These are phyloP conservation scores for Fusarium solani-melongenae DNA, from an alignment of 2,329 filamentous ascomycete species.

Conservation along the genomic window DNA sequence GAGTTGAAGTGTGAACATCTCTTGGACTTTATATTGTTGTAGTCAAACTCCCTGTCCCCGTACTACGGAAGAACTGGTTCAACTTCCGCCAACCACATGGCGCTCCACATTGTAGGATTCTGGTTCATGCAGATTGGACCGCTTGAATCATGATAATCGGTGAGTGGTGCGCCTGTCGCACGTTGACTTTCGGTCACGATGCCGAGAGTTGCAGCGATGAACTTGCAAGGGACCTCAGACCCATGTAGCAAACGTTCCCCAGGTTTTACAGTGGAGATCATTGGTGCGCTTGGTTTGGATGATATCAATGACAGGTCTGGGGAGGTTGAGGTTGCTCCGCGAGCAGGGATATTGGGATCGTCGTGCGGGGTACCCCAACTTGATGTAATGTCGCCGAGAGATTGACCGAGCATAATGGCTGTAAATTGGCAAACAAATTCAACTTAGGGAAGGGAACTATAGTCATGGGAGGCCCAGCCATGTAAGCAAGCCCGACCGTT, in stretches of 20 bases:
- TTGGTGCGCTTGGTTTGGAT: slow-evolving; percentile 32
- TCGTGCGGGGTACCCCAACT: slow-evolving; percentile 32
- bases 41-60: neutral
- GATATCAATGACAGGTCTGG: slow-evolving; percentile 16
- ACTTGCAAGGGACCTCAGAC: slow-evolving; percentile 12
- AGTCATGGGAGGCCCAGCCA: neutral
- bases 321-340: slow-evolving; percentile 10
- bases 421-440: neutral
- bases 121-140: slow-evolving; percentile 1
- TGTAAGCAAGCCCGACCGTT: neutral
- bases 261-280: slow-evolving; percentile 19
- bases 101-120: slow-evolving; percentile 4
- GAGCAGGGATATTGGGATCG: slow-evolving; percentile 28
- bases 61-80: neutral
- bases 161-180: slow-evolving; percentile 33
- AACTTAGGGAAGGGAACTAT: neutral
- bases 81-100: slow-evolving; percentile 17
- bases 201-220: slow-evolving; percentile 8
- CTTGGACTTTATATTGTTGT: slow-evolving; percentile 23
- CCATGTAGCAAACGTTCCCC: slow-evolving; percentile 30
- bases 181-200: slow-evolving; percentile 9
- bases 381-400: slow-evolving; percentile 23
- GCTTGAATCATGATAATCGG: slow-evolving; percentile 19
- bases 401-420: slow-evolving; percentile 3
- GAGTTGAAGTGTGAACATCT: neutral